These are phyloP conservation scores for Hypoxylon cercidicola DNA, from an alignment of 495 filamentous ascomycete genomes.

Conservation along the genomic window DNA sequence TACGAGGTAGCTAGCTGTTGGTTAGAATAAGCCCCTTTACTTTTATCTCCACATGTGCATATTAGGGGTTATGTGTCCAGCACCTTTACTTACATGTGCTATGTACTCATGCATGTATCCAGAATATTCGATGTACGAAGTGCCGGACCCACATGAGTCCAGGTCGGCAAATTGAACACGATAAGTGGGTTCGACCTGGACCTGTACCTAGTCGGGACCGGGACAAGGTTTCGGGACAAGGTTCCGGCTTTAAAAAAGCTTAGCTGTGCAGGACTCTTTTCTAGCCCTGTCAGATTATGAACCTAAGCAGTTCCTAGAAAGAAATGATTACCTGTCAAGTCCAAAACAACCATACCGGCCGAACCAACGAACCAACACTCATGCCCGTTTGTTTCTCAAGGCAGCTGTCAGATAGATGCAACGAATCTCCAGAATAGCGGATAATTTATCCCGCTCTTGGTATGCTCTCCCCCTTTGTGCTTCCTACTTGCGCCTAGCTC, in stretches of 20 bases:
- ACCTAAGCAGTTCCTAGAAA: slow-evolving; percentile 1
- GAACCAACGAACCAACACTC: not conserved
- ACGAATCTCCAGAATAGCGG: slow-evolving; percentile 33
- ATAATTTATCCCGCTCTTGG: slow-evolving; percentile 36
- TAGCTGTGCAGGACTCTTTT: slow-evolving; percentile 7
- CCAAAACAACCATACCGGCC: not conserved
- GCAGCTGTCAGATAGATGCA: slow-evolving; percentile 30
- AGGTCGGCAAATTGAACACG: too few species aligned
- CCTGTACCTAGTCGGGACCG: slow-evolving; percentile 8
- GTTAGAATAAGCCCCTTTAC: too few species aligned
- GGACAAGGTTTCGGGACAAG: slow-evolving; percentile 29
- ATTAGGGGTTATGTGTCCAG: too few species aligned
- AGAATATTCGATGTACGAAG: not conserved
- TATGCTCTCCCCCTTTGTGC: slow-evolving; percentile 20
- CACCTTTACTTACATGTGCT: too few species aligned
- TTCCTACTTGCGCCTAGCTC: not conserved
- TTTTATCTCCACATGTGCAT: too few species aligned
- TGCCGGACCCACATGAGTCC: not conserved
- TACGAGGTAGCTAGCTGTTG: too few species aligned
- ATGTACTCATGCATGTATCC: not conserved
- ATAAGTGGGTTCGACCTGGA: slow-evolving; percentile 12
- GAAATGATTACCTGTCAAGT: slow-evolving; percentile 23
- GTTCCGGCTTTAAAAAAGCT: slow-evolving; percentile 32
- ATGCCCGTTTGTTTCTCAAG: slow-evolving; percentile 25
- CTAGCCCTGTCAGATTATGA: slow-evolving; percentile 28